Percentiles rank a stretch among this genome's conserved stretches.
These are phyloP conservation scores for Monarda citriodora DNA, from an alignment of 305 asterid species.

Conservation along the genomic window DNA sequence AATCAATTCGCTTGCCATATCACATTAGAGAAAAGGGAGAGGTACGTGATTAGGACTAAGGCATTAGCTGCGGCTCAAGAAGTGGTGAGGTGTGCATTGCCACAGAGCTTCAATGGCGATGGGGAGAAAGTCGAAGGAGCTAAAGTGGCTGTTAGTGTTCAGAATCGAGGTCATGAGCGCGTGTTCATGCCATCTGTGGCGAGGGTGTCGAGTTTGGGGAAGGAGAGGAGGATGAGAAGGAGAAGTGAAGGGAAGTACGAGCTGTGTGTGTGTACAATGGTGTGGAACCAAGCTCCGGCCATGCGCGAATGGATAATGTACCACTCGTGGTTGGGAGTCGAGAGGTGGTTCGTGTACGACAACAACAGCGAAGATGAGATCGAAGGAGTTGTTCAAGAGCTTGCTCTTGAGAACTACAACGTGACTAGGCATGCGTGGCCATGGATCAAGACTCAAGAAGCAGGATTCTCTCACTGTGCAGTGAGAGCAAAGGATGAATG, in stretches of 20 bases:
- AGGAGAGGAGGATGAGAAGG: conserved; percentile 17
- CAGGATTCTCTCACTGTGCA: conserved; percentile 96
- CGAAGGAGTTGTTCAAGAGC: conserved; percentile 49
- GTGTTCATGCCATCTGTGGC: conserved; percentile 80
- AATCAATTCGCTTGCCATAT: conserved; percentile 78
- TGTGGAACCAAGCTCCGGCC: conserved; percentile 93
- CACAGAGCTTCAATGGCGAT: conserved; percentile 39
- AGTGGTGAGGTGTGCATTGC: conserved; percentile 79
- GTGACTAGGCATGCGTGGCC: conserved; percentile 94
- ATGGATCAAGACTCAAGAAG: conserved; percentile 98
- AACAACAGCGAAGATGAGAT: conserved; percentile 87
- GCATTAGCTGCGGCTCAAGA: conserved; percentile 93
- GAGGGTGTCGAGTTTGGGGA: conserved; percentile 33
- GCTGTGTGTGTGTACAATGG: conserved; percentile 66
- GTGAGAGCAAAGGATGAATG: conserved; percentile 82
- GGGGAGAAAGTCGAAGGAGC: conserved; percentile 49
- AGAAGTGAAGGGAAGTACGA: conserved; percentile 23
- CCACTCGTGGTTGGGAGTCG: conserved; percentile 92
- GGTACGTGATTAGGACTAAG: conserved; percentile 39
- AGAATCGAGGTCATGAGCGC: conserved; percentile 27
- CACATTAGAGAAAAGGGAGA: conserved; percentile 43
- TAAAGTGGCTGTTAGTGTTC: conserved; percentile 59
- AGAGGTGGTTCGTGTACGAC: conserved; percentile 70
- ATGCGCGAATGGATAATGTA: conserved; percentile 88
- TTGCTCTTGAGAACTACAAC: conserved; percentile 48